These are phyloP conservation scores for Garcia nutans DNA, from an alignment of 345 rosid species.

Conservation along the genomic window DNA sequence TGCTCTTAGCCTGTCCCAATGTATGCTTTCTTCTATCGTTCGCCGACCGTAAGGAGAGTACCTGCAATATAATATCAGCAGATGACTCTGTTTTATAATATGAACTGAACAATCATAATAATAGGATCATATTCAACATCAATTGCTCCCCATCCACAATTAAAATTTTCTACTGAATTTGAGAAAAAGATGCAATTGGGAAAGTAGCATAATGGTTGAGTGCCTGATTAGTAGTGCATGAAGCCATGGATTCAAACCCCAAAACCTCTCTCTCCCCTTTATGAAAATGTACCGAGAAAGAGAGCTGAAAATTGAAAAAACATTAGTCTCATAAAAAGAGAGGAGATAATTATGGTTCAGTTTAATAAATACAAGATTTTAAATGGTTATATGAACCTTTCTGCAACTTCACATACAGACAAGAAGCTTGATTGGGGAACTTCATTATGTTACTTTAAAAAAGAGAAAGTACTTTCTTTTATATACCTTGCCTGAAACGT, in stretches of 20 bases:
- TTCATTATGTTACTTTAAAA: neutral
- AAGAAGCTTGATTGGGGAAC: neutral
- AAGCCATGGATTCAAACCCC: too few species aligned
- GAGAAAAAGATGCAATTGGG: neutral
- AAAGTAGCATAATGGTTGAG: too few species aligned
- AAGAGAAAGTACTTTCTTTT: neutral
- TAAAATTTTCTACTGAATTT: neutral
- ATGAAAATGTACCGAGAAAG: too few species aligned
- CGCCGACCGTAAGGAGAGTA: constrained; percentile 81
- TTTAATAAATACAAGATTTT: neutral
- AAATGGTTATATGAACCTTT: neutral
- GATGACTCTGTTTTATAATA: neutral
- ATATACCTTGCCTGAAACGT: constrained; percentile 84
- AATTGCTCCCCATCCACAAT: neutral
- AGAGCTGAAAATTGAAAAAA: too few species aligned
- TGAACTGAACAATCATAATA: neutral
- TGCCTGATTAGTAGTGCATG: too few species aligned
- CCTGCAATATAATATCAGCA: constrained; percentile 40
- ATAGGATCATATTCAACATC: neutral
- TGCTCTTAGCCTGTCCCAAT: constrained; percentile 81
- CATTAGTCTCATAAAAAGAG: neutral
- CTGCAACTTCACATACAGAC: neutral
- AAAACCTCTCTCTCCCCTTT: too few species aligned
- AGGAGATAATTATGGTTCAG: neutral
- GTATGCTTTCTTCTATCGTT: constrained; percentile 56